Percentiles rank a stretch among this genome's conserved stretches.
Conservation (phyloP, 306 rosid species). For the Rosa multiflora region DNA sequence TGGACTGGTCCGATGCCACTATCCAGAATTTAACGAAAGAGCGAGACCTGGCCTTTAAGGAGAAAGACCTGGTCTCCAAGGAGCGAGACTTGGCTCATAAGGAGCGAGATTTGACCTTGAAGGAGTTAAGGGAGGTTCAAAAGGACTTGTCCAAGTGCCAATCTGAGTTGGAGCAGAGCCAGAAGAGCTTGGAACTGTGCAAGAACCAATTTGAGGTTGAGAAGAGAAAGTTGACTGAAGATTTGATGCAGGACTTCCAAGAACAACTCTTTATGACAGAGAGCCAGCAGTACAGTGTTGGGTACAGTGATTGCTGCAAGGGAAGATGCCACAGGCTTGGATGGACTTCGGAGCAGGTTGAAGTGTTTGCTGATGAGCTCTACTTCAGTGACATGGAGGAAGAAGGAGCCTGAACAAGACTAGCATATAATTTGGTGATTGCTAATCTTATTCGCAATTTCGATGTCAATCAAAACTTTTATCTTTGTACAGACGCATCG, state of each 20-base stretch:
- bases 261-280: background rate
- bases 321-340: background rate
- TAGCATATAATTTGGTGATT: background rate
- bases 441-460: background rate
- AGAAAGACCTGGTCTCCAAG: background rate
- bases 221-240: background rate
- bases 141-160: conserved; percentile 4
- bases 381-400: background rate
- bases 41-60: background rate
- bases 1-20: background rate
- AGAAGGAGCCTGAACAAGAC: background rate
- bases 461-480: background rate
- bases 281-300: conserved; percentile 6
- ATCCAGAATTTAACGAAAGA: background rate
- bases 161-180: conserved; percentile 1
- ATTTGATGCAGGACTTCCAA: background rate
- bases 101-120: background rate
- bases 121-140: background rate
- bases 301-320: background rate
- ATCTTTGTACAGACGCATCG: background rate
- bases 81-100: background rate
- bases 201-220: background rate
- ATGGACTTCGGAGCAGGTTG: conserved; percentile 7
- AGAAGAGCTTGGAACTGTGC: background rate
- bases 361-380: background rate